Base-by-base conservation (phyloP, 73 alveolate species). In the Tetrahymena thermophila region DNA sequence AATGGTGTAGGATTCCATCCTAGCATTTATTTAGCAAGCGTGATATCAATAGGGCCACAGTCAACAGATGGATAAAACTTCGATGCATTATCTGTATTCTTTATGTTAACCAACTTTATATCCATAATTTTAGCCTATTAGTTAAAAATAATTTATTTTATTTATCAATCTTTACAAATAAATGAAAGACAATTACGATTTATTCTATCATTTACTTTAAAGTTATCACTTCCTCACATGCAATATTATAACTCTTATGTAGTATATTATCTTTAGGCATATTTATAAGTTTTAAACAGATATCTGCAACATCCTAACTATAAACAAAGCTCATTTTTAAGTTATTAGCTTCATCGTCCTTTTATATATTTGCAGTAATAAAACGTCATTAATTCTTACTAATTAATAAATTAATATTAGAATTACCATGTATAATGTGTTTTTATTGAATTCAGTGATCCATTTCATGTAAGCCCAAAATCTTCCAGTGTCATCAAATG, bases 401-500 rank as follows among this genome's bases (percentile, higher is more conserved):
- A 8, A 34, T 10, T 31, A 0, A 31, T 83, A 25, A 16, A 93
- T n/a, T 43, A 85, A 28, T 55, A 96, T 96, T 31, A 21, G 38
- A 44, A 85, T 43, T 94, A 96, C 98, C 25, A 95, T 31, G 28
- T 97, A 56, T n/a, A 97, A 34, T 13, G 98, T 96, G 71, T 93
- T 38, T 16, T 84, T 35, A 6, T 96, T 43, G 37, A 85, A 55
- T 56, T 96, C 71, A 44, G 85, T n/a, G 11, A 96, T 43, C 98
- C 98, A 97, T 43, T 93, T 94, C 23, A 97, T 85, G 28, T 57
- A 71, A 4, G 96, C 96, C 96, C 97, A 98, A 94, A 97, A 98
- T 35, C 99, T 96, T 16, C 94, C 96, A 35, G 98, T 96, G 84
- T 98, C 99, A 94, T 98, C 99, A 97, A 37, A 98, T 23, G 98